phyloP scores from a whole-genome alignment of 768 basidiomycete genomes.

The Royoungia palumana region DNA sequence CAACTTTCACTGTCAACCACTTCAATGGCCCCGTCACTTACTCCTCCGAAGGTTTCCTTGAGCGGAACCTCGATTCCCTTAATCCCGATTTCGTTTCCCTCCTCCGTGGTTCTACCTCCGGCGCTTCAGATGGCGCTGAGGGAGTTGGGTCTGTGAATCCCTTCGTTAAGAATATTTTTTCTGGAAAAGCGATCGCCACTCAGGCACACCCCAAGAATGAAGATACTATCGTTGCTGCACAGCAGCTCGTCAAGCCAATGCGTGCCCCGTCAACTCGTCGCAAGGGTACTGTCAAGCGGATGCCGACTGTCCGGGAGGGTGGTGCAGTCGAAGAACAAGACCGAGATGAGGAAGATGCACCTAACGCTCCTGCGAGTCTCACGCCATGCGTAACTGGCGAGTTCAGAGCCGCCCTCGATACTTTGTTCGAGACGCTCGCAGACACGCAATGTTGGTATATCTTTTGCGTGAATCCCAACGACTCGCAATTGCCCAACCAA shows the following conservation, averaged over 20 bases:
- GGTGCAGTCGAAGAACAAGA: conserved; percentile 41
- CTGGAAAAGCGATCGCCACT: conserved; percentile 84
- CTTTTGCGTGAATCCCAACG: conserved; percentile 93
- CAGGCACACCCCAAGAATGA: conserved; percentile 90
- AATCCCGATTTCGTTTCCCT: conserved; percentile 93
- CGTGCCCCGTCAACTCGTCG: conserved; percentile 86
- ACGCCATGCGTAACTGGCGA: conserved; percentile 82
- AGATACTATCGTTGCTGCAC: conserved; percentile 92
- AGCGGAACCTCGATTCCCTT: conserved; percentile 82
- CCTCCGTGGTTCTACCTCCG: conserved; percentile 56
- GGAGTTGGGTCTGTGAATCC: conserved; percentile 82
- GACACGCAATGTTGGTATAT: conserved; percentile 91
- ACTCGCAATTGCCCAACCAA: conserved; percentile 92
- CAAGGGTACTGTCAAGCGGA: conserved; percentile 66
- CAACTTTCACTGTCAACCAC: conserved; percentile 89
- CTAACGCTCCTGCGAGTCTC: conserved; percentile 30
- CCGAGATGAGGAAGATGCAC: conserved; percentile 42
- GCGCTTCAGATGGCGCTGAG: conserved; percentile 48
- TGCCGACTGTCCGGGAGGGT: conserved; percentile 34
- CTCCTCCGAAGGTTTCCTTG: conserved; percentile 85
- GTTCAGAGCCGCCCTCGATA: conserved; percentile 81
- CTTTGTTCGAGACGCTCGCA: conserved; percentile 80
- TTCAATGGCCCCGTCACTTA: conserved; percentile 91
- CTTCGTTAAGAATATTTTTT: conserved; percentile 89
- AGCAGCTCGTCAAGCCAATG: conserved; percentile 93